These are phyloP conservation scores for Hibiscus syriacus DNA, from an alignment of 345 rosid genomes.

Conservation along the genomic window DNA sequence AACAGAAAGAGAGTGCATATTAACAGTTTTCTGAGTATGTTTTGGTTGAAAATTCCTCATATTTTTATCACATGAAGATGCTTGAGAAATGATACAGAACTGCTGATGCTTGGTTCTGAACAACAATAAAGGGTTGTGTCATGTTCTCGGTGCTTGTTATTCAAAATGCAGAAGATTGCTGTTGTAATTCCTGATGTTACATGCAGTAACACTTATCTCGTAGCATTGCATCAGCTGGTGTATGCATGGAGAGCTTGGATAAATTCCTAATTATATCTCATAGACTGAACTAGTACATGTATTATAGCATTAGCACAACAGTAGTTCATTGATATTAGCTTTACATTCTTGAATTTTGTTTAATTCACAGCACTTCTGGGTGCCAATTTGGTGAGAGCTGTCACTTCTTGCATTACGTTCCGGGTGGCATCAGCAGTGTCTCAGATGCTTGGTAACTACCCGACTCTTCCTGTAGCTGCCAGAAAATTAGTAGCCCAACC, in stretches of 20 bases:
- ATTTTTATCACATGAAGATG: background rate
- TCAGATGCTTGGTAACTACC: too few species aligned
- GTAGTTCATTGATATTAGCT: background rate
- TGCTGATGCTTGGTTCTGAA: background rate
- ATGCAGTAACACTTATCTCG: background rate
- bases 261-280: too few species aligned
- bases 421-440: too few species aligned
- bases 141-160: background rate
- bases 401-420: too few species aligned
- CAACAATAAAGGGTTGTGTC: background rate
- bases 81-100: background rate
- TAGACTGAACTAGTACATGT: background rate
- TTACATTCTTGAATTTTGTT: background rate
- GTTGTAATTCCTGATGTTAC: background rate
- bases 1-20: conserved; percentile 28
- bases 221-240: background rate
- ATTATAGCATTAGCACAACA: background rate
- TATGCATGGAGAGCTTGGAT: background rate
- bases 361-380: too few species aligned
- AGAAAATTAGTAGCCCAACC: conserved; percentile 52
- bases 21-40: background rate
- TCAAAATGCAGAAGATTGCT: background rate
- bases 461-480: conserved; percentile 41
- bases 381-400: too few species aligned
- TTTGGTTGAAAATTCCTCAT: background rate